A percentile compares a stretch with the other conserved stretches of the same genome.
phyloP scores from a whole-genome alignment of 1,139 yeast genomes.

The Scheffersomyces stambukii region DNA sequence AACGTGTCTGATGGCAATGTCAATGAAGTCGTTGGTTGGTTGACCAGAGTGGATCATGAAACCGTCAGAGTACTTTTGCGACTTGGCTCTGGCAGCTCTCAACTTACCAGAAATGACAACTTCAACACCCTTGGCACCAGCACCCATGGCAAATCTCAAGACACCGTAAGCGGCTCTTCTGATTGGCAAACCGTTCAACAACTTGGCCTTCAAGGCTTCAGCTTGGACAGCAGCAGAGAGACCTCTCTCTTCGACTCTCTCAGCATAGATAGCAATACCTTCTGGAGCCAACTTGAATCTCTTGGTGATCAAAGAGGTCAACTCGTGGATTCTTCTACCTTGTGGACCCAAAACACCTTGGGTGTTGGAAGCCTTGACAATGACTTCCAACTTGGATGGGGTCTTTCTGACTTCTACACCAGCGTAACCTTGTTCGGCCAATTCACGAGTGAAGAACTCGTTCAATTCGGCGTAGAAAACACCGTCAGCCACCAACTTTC shows the following conservation, averaged over 20 bases:
- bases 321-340: conserved; percentile 99
- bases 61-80: conserved; percentile 99
- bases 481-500: conserved; percentile 99
- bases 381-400: conserved; percentile 96
- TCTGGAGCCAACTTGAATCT: conserved; percentile 97
- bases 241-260: conserved; percentile 99
- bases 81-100: conserved; percentile 99
- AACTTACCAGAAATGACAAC: conserved; percentile 99
- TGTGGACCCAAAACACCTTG: conserved; percentile 99
- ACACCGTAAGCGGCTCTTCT: conserved; percentile 99
- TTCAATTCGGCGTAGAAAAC: conserved; percentile 99
- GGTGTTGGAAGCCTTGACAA: conserved; percentile 99
- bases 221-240: conserved; percentile 99
- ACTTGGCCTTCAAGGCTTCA: conserved; percentile 97
- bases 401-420: conserved; percentile 99
- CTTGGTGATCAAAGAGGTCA: conserved; percentile 96
- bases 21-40: conserved; percentile 98
- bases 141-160: conserved; percentile 99
- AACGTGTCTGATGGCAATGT: conserved; percentile 99
- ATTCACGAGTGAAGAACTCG: conserved; percentile 99
- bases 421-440: conserved; percentile 99
- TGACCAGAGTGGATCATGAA: conserved; percentile 99
- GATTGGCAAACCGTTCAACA: conserved; percentile 97
- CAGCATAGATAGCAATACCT: conserved; percentile 94
- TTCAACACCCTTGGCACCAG: conserved; percentile 99